phyloP scores from a whole-genome alignment of 2,329 filamentous ascomycete species.

The Trichophaea hybrida region DNA sequence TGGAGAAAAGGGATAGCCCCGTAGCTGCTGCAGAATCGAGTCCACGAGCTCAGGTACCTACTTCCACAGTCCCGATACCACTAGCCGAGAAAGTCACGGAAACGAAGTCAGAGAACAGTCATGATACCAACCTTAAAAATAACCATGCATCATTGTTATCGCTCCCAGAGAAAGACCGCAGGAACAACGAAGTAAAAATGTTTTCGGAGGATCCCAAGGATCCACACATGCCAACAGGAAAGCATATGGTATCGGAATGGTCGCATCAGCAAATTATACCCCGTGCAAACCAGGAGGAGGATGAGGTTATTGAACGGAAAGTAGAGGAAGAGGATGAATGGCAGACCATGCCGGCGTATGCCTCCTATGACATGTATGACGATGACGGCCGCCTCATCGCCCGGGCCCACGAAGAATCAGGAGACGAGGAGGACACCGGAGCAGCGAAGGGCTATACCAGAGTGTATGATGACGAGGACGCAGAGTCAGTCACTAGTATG shows the following conservation, averaged over 20 bases:
- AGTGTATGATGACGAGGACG: conserved; percentile 90
- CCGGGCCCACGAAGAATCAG: conserved; percentile 55
- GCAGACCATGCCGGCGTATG: conserved; percentile 90
- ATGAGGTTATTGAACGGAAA: conserved; percentile 38
- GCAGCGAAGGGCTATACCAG: conserved; percentile 91
- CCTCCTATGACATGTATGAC: conserved; percentile 87
- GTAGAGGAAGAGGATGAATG: conserved; percentile 55
- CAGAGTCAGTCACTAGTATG: conserved; percentile 83
- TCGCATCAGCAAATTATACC: conserved; percentile 66
- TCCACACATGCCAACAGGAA: conserved; percentile 10
- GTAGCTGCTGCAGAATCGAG: neutral
- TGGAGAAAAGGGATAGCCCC: neutral
- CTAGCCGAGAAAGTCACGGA: neutral
- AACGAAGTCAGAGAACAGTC: neutral
- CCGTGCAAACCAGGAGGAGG: conserved; percentile 35
- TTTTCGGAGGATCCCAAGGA: conserved; percentile 21
- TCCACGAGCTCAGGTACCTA: neutral
- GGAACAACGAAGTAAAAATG: conserved; percentile 20
- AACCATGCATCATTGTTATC: neutral
- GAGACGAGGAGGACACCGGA: conserved; percentile 59
- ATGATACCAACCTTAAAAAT: neutral
- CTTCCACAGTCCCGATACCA: neutral
- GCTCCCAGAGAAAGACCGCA: neutral
- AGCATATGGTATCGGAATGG: conserved; percentile 53
- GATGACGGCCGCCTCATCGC: conserved; percentile 82